These are phyloP conservation scores for Melanopsichium pennsylvanicum DNA, from an alignment of 1,284 basidiomycete genomes.

Conservation along the genomic window DNA sequence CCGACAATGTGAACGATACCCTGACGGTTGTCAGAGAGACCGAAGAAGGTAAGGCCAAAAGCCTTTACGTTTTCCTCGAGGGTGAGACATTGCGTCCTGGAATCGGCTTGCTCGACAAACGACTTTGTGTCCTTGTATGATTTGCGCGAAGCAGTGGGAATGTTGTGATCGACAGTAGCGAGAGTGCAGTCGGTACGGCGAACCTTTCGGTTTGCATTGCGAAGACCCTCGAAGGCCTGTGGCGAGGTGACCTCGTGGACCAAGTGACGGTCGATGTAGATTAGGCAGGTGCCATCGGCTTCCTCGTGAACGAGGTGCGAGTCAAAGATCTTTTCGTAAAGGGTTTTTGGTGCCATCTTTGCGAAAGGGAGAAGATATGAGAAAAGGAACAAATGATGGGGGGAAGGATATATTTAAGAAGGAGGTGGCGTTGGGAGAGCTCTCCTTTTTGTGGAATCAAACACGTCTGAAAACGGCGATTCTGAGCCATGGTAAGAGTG, in stretches of 20 bases:
- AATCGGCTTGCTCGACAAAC: conserved; percentile 62
- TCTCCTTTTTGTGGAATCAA: background rate
- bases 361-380: background rate
- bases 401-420: background rate
- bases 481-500: too few relatives aligned
- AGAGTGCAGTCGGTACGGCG: conserved; percentile 64
- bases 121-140: conserved; percentile 60
- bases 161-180: conserved; percentile 65
- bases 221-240: conserved; percentile 63
- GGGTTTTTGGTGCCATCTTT: conserved; percentile 50
- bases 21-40: conserved; percentile 61
- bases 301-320: conserved; percentile 60
- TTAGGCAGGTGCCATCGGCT: conserved; percentile 58
- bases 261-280: conserved; percentile 64
- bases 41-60: conserved; percentile 65
- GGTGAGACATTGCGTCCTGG: conserved; percentile 62
- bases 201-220: conserved; percentile 55
- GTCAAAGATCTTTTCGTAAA: conserved; percentile 65
- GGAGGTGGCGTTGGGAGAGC: background rate
- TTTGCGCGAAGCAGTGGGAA: conserved; percentile 62
- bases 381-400: conserved; percentile 3
- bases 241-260: conserved; percentile 65
- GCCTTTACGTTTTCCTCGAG: conserved; percentile 64
- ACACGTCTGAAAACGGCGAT: too few relatives aligned
- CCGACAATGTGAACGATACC: conserved; percentile 65